Evolutionary conservation across 257 asterid genomes (phyloP), one percentile per base, ranked within the genome.

Genomic region (Nicotiana benthamiana): DNA sequence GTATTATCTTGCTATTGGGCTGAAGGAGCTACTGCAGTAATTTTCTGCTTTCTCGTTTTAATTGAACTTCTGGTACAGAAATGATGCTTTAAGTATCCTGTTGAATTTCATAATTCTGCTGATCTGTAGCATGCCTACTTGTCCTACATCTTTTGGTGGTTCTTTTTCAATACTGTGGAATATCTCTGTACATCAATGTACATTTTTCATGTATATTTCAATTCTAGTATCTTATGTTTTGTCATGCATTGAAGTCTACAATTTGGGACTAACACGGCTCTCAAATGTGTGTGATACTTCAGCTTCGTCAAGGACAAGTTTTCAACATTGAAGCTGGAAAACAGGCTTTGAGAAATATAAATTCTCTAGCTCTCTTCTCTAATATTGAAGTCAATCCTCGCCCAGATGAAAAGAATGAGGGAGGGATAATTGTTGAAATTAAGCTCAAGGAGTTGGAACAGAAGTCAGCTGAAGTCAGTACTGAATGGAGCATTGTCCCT

Each of bases 331-430:
- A 96, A 87, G 97, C 94, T 74, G 99, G 98, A 82, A 94, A 94
- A 88, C 95, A 91, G 90, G 98, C 98, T 13, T 87, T 96, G 75
- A 89, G 98, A 87, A 96, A 94, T 81, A 90, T 96, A 81, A 92
- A 94, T 84, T 91, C 97, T 4, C 86, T 96, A 27, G 94, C 97
- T 20, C 94, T 96, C 26, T 96, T 96, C 91, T 94, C 98, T 56
- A 96, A 94, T 85, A 96, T 96, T 64, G 98, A 96, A 92, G 97
- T 96, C 56, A 94, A 91, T 84, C 99, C 99, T 24, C 97, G 97
- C 15, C 94, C 96, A 4, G 98, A 96, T 86, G 99, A 96, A 88
- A 91, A 91, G 84, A 96, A 92, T 20, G 99, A 96, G 80, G 99
- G 99, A 9, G 98, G 98, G 22, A 96, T 94, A 68, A 85, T 96